phyloP scores from a whole-genome alignment of 805 yeast species.

The Suhomyces faveliae region DNA sequence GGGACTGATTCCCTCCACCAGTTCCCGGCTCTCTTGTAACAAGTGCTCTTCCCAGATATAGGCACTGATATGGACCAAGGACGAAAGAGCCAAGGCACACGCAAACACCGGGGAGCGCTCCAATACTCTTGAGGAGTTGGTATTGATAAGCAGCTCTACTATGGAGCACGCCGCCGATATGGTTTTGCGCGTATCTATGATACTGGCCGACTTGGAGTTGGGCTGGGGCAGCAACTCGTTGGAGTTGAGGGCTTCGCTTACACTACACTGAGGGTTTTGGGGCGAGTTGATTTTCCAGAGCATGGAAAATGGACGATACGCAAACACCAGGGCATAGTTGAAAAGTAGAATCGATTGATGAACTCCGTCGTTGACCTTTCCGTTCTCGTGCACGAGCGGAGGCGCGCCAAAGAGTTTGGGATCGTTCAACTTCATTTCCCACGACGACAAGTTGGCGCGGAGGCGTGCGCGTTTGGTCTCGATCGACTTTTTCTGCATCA shows the following conservation, averaged over 20 bases:
- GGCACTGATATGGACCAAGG: slow-evolving; percentile 51
- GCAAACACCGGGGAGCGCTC: slow-evolving; percentile 52
- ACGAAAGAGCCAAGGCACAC: slow-evolving; percentile 53
- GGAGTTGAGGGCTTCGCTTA: slow-evolving; percentile 18
- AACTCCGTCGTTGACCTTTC: slow-evolving; percentile 52
- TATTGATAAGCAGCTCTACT: slow-evolving; percentile 45
- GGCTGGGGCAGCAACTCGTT: slow-evolving; percentile 10
- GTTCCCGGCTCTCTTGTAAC: slow-evolving; percentile 9
- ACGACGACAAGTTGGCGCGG: slow-evolving; percentile 48
- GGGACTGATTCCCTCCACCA: background rate
- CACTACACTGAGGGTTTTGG: slow-evolving; percentile 35
- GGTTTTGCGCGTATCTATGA: slow-evolving; percentile 52
- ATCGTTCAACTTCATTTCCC: slow-evolving; percentile 45
- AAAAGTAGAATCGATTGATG: slow-evolving; percentile 49
- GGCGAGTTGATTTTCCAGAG: slow-evolving; percentile 49
- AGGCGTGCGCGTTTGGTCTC: slow-evolving; percentile 36
- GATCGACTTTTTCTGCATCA: slow-evolving; percentile 39
- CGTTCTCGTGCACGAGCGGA: slow-evolving; percentile 40
- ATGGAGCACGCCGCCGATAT: slow-evolving; percentile 54
- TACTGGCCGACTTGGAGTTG: slow-evolving; percentile 38
- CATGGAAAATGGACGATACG: slow-evolving; percentile 53
- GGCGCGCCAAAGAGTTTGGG: slow-evolving; percentile 45
- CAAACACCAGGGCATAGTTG: slow-evolving; percentile 53
- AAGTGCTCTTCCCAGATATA: slow-evolving; percentile 52
- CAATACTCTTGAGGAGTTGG: slow-evolving; percentile 42